Conservation (phyloP, 305 asterid genomes). For the Solanum aculeatissimum region DNA sequence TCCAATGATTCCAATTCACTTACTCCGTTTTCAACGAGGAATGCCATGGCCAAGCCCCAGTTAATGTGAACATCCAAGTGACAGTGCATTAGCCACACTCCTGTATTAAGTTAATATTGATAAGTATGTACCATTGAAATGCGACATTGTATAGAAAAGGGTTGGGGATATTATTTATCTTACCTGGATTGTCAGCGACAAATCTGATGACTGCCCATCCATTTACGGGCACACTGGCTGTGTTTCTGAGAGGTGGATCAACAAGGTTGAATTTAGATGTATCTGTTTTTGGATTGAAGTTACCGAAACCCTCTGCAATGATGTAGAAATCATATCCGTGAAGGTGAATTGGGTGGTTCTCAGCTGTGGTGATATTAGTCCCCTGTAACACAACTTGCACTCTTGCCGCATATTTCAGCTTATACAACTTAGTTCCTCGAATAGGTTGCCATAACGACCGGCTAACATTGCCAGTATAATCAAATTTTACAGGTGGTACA, state of each 20-base stretch:
- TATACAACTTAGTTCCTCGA: slow-evolving; percentile 47
- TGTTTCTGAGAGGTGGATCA: slow-evolving; percentile 74
- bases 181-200: slow-evolving; percentile 85
- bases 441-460: slow-evolving; percentile 58
- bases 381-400: slow-evolving; percentile 77
- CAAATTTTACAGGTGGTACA: slow-evolving; percentile 49
- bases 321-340: slow-evolving; percentile 81
- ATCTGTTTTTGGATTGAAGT: slow-evolving; percentile 48
- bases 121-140: background rate
- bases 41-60: slow-evolving; percentile 83
- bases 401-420: slow-evolving; percentile 47
- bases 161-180: background rate
- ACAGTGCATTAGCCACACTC: slow-evolving; percentile 83
- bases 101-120: slow-evolving; percentile 19
- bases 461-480: slow-evolving; percentile 73
- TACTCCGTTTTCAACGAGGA: slow-evolving; percentile 62
- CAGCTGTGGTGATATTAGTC: slow-evolving; percentile 59
- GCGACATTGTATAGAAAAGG: background rate
- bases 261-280: slow-evolving; percentile 57
- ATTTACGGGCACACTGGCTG: slow-evolving; percentile 65
- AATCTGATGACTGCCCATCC: slow-evolving; percentile 88
- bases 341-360: slow-evolving; percentile 84
- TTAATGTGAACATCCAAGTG: slow-evolving; percentile 77
- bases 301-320: slow-evolving; percentile 71
- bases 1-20: slow-evolving; percentile 42